Percentiles rank a stretch among this genome's conserved stretches.
Conservation (phyloP, 1,139 yeast genomes). For the Candida labiduridarum region DNA sequence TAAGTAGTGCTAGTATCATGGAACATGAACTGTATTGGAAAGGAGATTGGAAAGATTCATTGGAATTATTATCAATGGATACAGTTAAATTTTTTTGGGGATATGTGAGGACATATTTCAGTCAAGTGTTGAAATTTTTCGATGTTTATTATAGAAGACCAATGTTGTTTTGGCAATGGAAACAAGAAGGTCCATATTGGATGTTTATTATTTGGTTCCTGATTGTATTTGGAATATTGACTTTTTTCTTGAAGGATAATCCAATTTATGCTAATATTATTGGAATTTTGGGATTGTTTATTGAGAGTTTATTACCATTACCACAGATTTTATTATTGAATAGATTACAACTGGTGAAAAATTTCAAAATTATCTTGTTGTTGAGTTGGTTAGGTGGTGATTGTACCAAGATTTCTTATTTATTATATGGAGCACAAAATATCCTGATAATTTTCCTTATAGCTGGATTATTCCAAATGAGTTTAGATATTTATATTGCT, state of each 20-base stretch:
- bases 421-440: conserved; percentile 70
- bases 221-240: conserved; percentile 39
- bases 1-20: conserved; percentile 15
- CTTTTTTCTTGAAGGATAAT: conserved; percentile 44
- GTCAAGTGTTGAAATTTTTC: conserved; percentile 54
- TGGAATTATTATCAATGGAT: conserved; percentile 9
- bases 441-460: conserved; percentile 69
- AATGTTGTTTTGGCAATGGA: conserved; percentile 85
- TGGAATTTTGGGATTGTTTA: conserved; percentile 72
- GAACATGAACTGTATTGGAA: conserved; percentile 14
- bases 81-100: conserved; percentile 12
- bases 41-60: conserved; percentile 8
- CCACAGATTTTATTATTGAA: conserved; percentile 82
- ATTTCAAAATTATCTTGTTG: conserved; percentile 73
- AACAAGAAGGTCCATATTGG: conserved; percentile 64
- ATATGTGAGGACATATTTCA: conserved; percentile 14
- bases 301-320: conserved; percentile 82
- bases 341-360: conserved; percentile 69
- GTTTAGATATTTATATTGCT: conserved; percentile 73
- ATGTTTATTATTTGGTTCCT: conserved; percentile 57
- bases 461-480: conserved; percentile 83
- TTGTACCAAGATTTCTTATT: conserved; percentile 70
- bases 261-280: conserved; percentile 55
- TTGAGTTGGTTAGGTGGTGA: conserved; percentile 92
- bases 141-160: conserved; percentile 73